phyloP scores from a whole-genome alignment of 2,329 filamentous ascomycete species.

The Cladosporium sp. region DNA sequence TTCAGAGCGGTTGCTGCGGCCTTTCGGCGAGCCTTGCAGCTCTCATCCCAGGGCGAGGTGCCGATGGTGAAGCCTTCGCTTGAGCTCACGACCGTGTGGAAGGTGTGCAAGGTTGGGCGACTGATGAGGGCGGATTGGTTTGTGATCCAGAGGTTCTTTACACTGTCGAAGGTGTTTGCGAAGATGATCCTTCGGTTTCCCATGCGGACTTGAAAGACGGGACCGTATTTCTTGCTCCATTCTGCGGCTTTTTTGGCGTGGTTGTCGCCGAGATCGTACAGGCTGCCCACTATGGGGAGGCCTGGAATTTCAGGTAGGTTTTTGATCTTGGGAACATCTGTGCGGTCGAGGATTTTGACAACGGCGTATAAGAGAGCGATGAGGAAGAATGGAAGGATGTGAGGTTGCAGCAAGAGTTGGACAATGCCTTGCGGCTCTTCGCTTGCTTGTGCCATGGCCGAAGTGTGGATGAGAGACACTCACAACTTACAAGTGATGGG shows the following conservation, averaged over 20 bases:
- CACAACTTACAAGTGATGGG: neutral
- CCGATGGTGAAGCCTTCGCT: conserved; percentile 79
- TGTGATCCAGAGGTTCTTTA: conserved; percentile 70
- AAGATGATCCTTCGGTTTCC: conserved; percentile 71
- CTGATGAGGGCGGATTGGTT: conserved; percentile 75
- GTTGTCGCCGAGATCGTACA: conserved; percentile 42
- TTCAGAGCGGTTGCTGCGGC: conserved; percentile 75
- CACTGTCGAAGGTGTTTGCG: conserved; percentile 71
- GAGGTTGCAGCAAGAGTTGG: conserved; percentile 31
- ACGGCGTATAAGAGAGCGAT: conserved; percentile 37
- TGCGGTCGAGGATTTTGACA: conserved; percentile 40
- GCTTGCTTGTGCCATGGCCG: conserved; percentile 23
- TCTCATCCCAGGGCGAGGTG: conserved; percentile 79
- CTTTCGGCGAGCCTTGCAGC: conserved; percentile 70
- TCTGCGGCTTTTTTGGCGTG: conserved; percentile 44
- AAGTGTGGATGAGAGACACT: neutral
- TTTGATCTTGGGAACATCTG: conserved; percentile 47
- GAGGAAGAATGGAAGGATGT: conserved; percentile 39
- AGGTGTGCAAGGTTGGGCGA: conserved; percentile 72
- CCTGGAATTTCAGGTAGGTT: conserved; percentile 44
- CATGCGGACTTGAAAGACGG: conserved; percentile 50
- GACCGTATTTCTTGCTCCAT: conserved; percentile 46
- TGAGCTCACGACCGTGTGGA: conserved; percentile 71
- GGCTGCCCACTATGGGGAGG: conserved; percentile 43
- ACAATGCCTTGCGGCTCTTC: conserved; percentile 24